Conservation (phyloP, 495 filamentous ascomycete species). For the Trichocladium uniseriatum region DNA sequence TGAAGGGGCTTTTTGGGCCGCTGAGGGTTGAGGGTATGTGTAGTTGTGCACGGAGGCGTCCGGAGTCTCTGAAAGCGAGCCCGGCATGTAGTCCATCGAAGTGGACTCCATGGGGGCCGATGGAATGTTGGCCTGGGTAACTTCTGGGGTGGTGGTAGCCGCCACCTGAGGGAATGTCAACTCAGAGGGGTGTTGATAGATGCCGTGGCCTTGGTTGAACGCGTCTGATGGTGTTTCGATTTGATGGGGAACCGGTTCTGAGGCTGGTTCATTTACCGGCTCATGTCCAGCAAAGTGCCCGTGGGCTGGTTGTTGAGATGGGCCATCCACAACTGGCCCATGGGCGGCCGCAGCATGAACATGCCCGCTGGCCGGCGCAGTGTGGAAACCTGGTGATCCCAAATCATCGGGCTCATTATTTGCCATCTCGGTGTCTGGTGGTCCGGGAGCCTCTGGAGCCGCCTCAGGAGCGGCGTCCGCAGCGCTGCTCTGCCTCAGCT, state of each 20-base stretch:
- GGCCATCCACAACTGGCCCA: background rate
- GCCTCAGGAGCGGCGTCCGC: background rate
- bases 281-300: background rate
- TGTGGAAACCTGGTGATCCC: constrained; percentile 23
- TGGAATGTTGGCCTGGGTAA: background rate
- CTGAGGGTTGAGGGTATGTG: constrained; percentile 3
- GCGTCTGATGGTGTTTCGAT: constrained; percentile 9
- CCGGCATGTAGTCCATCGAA: constrained; percentile 7
- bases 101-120: constrained; percentile 5
- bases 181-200: constrained; percentile 17
- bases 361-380: background rate
- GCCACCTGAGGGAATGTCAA: constrained; percentile 13
- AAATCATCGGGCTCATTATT: constrained; percentile 25
- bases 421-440: background rate
- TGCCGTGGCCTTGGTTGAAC: constrained; percentile 7
- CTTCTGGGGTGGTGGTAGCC: background rate
- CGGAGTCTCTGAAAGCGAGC: constrained; percentile 2
- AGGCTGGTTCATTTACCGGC: constrained; percentile 2
- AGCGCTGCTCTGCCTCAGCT: constrained; percentile 9
- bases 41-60: constrained; percentile 8
- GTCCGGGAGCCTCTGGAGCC: constrained; percentile 5
- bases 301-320: background rate
- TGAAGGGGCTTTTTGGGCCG: background rate
- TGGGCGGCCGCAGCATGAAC: background rate
- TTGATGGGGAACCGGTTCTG: constrained; percentile 6